Base-by-base conservation (phyloP, 2,329 filamentous ascomycete genomes). In the Dothistroma septosporum region DNA sequence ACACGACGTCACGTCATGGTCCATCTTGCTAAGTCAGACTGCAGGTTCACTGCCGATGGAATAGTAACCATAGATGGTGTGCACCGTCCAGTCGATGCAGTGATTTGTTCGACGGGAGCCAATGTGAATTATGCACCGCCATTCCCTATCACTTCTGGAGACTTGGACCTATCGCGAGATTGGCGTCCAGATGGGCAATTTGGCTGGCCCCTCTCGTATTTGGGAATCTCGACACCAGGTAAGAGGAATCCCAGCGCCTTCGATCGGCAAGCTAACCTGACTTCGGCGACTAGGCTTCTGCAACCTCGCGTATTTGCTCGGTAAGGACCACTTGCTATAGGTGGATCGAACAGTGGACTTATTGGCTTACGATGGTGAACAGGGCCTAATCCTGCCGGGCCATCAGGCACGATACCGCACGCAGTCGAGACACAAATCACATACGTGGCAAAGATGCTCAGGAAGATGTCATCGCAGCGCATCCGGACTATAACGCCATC, bases 401-500 rank as follows among this genome's bases (percentile, higher is more conserved):
- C 61, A 6, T 61, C 57, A 32, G 66, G 64, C 3, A 66, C 66
- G 19, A 60, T 65, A 3, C 64, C 66, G 44, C 84, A 89, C 67
- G 82, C 80, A 61, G 80, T 87, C 24, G 89, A 91, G 72, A 86
- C 82, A 6, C 84, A 88, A 64, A 72, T 88, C 1, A 82, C 84
- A 0, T 88, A 87, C 71, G 82, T 85, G 59, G 85, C 87, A 16
- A 87, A 87, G 66, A 76, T 90, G 1, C 76, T 91, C 0, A 85
- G 88, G 52, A 91, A 91, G 68, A 78, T 85, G 0, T 81, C 81
- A 0, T 78, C 81, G 3, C 86, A 91, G 71, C 86, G 86, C 2
- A 88, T 91, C 74, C 83, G 81, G 67, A 80, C 84, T 0, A 81
- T 90, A 6, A 72, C 73, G 1, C 86, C 87, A 0, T 82, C 80